Conservation (phyloP, 352 stramenopile species). For the Phytophthora capsici region DNA sequence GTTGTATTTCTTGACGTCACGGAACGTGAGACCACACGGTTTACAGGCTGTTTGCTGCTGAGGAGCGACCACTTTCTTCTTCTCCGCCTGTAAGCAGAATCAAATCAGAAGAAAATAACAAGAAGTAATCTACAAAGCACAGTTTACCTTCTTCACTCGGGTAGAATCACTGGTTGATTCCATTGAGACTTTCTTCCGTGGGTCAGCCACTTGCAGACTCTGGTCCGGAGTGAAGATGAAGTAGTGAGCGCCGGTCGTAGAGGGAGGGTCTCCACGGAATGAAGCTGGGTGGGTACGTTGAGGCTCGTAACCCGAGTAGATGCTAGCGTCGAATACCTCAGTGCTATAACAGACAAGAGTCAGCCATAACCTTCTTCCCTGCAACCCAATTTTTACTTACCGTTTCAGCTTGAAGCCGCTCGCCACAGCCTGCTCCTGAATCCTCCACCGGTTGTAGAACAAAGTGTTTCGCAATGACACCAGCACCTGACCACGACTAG, state of each 20-base stretch:
- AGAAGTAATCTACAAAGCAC: background rate
- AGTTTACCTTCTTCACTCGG: slow-evolving; percentile 25
- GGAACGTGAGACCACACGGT: slow-evolving; percentile 61
- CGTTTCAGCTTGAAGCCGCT: slow-evolving; percentile 75
- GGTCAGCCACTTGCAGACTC: slow-evolving; percentile 37
- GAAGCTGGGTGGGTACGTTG: slow-evolving; percentile 79
- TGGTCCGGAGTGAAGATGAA: slow-evolving; percentile 70
- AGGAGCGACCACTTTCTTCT: slow-evolving; percentile 24
- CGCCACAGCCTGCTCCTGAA: slow-evolving; percentile 66
- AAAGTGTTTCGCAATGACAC: slow-evolving; percentile 78
- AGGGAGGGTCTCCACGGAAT: slow-evolving; percentile 77
- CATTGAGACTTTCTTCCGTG: slow-evolving; percentile 16
- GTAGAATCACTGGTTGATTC: background rate
- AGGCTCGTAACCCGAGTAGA: slow-evolving; percentile 80
- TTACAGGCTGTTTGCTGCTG: slow-evolving; percentile 51
- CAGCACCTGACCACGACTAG: slow-evolving; percentile 66
- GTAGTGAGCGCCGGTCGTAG: slow-evolving; percentile 68
- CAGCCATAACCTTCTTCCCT: background rate
- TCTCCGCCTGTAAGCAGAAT: slow-evolving; percentile 11
- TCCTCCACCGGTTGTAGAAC: slow-evolving; percentile 89
- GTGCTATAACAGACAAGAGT: slow-evolving; percentile 35
- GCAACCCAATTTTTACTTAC: slow-evolving; percentile 30
- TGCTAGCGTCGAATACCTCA: slow-evolving; percentile 67
- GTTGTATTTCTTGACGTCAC: slow-evolving; percentile 84
- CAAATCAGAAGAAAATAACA: background rate